These are phyloP conservation scores for Pterocarpus santalinus DNA, from an alignment of 306 rosid genomes.

Conservation along the genomic window DNA sequence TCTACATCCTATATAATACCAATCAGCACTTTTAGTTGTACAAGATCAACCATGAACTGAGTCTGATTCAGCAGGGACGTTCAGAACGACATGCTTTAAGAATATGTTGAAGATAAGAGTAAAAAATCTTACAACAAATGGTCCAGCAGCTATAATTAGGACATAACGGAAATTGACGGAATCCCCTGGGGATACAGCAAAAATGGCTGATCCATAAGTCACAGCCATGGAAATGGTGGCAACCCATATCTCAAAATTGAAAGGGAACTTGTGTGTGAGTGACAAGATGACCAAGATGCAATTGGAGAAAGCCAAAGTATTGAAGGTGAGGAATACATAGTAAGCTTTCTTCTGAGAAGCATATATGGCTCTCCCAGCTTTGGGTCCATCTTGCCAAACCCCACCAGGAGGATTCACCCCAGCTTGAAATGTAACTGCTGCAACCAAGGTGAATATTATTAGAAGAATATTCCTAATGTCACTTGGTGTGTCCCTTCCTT, in stretches of 20 bases:
- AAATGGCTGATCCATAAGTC: conserved; percentile 48
- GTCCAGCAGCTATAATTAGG: conserved; percentile 37
- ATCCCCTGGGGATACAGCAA: conserved; percentile 47
- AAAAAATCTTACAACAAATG: background rate
- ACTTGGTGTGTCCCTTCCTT: background rate
- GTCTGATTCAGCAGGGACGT: background rate
- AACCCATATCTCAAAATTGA: conserved; percentile 34
- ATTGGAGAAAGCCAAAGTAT: conserved; percentile 51
- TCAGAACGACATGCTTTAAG: background rate
- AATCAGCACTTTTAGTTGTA: too few relatives aligned
- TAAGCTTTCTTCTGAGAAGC: conserved; percentile 7
- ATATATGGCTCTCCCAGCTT: conserved; percentile 42
- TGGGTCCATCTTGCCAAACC: conserved; percentile 52
- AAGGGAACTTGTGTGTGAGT: conserved; percentile 48
- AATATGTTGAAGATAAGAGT: background rate
- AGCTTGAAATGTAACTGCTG: conserved; percentile 58
- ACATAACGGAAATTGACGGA: conserved; percentile 32
- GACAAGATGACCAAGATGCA: conserved; percentile 37
- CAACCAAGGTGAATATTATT: conserved; percentile 44
- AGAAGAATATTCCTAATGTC: conserved; percentile 47
- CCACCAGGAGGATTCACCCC: conserved; percentile 60
- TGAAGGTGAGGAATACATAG: conserved; percentile 44
- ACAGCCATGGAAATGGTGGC: conserved; percentile 46
- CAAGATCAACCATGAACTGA: background rate
- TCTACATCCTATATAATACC: too few relatives aligned